Base-by-base conservation (phyloP, 1,284 basidiomycete species). In the Singerocomus rubriflavus region DNA sequence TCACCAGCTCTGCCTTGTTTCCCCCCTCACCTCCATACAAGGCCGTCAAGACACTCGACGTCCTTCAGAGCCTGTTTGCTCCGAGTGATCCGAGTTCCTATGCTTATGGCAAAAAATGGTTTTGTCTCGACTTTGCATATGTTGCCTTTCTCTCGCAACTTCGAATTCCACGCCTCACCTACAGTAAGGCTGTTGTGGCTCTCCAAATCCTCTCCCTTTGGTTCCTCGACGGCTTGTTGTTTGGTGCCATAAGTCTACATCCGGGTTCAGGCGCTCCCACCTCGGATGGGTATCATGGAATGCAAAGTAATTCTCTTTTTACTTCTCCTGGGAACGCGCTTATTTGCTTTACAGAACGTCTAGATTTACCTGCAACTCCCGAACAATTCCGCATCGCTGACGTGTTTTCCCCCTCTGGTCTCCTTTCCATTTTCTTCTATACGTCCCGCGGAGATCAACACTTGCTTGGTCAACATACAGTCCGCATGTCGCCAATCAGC, bases 401-500 rank as follows among this genome's bases (percentile, higher is more conserved):
- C 58, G 61, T 76, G 49, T 55, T 85, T 29, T 70, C 74, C 12
- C 69, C 73, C 41, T 76, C 83, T 42, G 77, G 77, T 31, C 57
- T 80, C 11, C 54, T 82, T 30, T 65, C 76, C n/a, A 54, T 70
- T 12, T 60, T 71, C 38, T 64, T 70, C 39, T 63, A 62, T 3
- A 53, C 58, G 39, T 52, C 53, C 48, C 63, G 44, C 57, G 72
- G 60, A 26, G 76, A 80, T 50, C 70, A 73, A 2, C 88, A 93
- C 64, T 75, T 95, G n/a, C 79, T 87, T 32, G 92, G 91, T 21
- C 88, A 93, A 69, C 91, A 93, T 64, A 94, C 91, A 2, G 85
- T 95, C 46, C 86, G 88, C 58, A 89, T 93, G 78, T 91, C 91
- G 4, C 92, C 92, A 16, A 90, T 91, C 55, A 87, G 89, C 63